Evolutionary conservation across 2,329 filamentous ascomycete species (phyloP).

Genomic region (Colletotrichum zoysiae): DNA sequence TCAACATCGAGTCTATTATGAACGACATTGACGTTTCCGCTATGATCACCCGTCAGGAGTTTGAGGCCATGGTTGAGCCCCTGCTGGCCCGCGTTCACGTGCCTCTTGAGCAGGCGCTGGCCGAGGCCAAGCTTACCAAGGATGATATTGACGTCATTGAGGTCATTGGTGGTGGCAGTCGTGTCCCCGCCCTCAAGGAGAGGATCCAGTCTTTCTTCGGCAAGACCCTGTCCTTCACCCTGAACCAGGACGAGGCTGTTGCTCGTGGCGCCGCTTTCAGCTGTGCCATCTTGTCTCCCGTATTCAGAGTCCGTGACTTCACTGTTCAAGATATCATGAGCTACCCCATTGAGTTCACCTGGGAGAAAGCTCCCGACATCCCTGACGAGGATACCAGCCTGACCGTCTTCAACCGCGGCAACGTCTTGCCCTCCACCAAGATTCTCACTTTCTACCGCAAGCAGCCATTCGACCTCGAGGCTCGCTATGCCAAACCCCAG

Average conservation of each 20-base stretch:
- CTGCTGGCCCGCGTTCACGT: constrained; percentile 78
- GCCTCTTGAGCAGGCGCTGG: constrained; percentile 90
- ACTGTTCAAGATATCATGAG: constrained; percentile 96
- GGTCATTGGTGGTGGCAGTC: constrained; percentile 93
- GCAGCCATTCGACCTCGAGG: constrained; percentile 96
- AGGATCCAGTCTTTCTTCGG: constrained; percentile 90
- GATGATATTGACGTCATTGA: constrained; percentile 96
- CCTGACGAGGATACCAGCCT: constrained; percentile 98
- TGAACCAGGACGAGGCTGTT: constrained; percentile 98
- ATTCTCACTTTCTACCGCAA: constrained; percentile 99
- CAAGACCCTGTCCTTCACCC: constrained; percentile 93
- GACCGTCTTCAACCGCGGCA: constrained; percentile 97
- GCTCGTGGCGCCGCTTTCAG: constrained; percentile 96
- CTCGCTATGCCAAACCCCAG: constrained; percentile 90
- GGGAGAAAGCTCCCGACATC: constrained; percentile 98
- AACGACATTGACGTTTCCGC: constrained; percentile 93
- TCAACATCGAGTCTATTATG: constrained; percentile 99
- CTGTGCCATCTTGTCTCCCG: constrained; percentile 96
- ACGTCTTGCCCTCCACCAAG: constrained; percentile 97
- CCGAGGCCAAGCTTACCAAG: constrained; percentile 89
- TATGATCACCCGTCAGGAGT: constrained; percentile 92
- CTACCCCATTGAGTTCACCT: constrained; percentile 98
- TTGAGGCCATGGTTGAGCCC: constrained; percentile 90
- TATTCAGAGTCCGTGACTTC: constrained; percentile 99
- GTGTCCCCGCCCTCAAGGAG: constrained; percentile 93